Evolutionary conservation across 495 filamentous ascomycete species (phyloP).

Genomic region (Lophiotrema nucula): DNA sequence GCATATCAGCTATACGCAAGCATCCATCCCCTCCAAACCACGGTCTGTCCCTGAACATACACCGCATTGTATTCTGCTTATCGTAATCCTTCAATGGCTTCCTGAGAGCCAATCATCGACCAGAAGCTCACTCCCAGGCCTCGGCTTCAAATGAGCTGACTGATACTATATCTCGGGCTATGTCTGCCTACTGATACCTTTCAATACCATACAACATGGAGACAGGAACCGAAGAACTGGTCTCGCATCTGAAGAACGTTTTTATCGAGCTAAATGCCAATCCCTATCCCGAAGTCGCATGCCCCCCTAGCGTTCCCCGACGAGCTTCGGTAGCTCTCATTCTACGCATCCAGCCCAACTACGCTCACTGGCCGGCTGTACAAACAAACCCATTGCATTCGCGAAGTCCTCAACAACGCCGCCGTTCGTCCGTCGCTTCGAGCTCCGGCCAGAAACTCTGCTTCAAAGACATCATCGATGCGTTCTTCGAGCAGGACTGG

Average conservation of each 20-base stretch:
- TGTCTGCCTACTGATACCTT: too few relatives aligned
- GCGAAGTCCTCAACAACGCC: slow-evolving; percentile 1
- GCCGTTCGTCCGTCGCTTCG: slow-evolving; percentile 18
- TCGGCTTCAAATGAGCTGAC: neutral
- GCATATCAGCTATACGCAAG: too few relatives aligned
- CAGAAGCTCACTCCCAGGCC: neutral
- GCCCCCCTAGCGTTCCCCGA: slow-evolving; percentile 61
- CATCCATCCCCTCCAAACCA: too few relatives aligned
- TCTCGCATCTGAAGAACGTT: slow-evolving; percentile 44
- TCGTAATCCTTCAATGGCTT: too few relatives aligned
- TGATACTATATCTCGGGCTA: too few relatives aligned
- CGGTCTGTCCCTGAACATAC: too few relatives aligned
- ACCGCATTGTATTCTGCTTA: too few relatives aligned
- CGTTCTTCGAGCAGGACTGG: slow-evolving; percentile 70
- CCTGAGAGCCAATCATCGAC: neutral
- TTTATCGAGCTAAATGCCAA: slow-evolving; percentile 52
- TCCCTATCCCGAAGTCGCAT: slow-evolving; percentile 63
- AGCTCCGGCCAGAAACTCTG: slow-evolving; percentile 35
- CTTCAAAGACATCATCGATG: slow-evolving; percentile 48
- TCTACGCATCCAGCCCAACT: slow-evolving; percentile 64
- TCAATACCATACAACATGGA: slow-evolving; percentile 8
- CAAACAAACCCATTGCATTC: slow-evolving; percentile 3
- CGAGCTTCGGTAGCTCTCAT: slow-evolving; percentile 73
- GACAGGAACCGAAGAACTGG: slow-evolving; percentile 34
- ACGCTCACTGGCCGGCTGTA: slow-evolving; percentile 53